A percentile compares a stretch with the other conserved stretches of the same genome.
These are phyloP conservation scores for Salix viminalis DNA, from an alignment of 345 rosid genomes.

Conservation along the genomic window DNA sequence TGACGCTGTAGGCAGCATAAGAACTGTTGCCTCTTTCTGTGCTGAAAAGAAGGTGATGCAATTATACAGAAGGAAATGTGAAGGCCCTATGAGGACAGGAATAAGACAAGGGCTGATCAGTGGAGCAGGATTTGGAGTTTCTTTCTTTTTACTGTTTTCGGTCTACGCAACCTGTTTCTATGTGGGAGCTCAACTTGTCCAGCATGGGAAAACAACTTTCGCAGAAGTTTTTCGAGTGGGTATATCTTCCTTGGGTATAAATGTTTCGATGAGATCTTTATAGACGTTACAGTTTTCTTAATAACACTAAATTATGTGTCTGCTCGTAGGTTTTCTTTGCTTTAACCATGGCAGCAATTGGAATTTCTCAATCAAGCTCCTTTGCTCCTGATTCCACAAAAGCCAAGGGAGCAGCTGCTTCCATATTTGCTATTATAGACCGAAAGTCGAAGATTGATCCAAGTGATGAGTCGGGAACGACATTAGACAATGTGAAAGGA, in stretches of 20 bases:
- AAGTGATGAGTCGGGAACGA: constrained; percentile 59
- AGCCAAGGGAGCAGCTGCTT: constrained; percentile 61
- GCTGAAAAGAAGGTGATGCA: constrained; percentile 82
- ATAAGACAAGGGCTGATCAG: constrained; percentile 69
- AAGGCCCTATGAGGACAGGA: constrained; percentile 67
- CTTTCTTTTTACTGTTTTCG: constrained; percentile 55
- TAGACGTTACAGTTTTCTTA: not conserved
- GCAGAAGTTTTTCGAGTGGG: constrained; percentile 62
- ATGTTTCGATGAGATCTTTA: not conserved
- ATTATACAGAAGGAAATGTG: constrained; percentile 68
- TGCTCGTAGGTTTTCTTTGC: constrained; percentile 64
- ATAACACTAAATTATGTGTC: not conserved
- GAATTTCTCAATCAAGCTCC: constrained; percentile 72
- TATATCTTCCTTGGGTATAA: not conserved
- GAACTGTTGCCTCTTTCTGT: constrained; percentile 86
- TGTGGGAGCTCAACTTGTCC: constrained; percentile 62
- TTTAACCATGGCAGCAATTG: constrained; percentile 55
- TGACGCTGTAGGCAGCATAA: constrained; percentile 83
- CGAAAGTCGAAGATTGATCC: constrained; percentile 61
- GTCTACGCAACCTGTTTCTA: constrained; percentile 68
- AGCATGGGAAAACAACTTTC: constrained; percentile 44
- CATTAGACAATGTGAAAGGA: constrained; percentile 53
- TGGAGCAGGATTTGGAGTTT: constrained; percentile 64
- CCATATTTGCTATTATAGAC: constrained; percentile 61
- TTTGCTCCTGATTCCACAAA: constrained; percentile 37